A percentile compares a stretch with the other conserved stretches of the same genome.
These are phyloP conservation scores for Nemania serpens DNA, from an alignment of 2,329 filamentous ascomycete genomes.

Conservation along the genomic window DNA sequence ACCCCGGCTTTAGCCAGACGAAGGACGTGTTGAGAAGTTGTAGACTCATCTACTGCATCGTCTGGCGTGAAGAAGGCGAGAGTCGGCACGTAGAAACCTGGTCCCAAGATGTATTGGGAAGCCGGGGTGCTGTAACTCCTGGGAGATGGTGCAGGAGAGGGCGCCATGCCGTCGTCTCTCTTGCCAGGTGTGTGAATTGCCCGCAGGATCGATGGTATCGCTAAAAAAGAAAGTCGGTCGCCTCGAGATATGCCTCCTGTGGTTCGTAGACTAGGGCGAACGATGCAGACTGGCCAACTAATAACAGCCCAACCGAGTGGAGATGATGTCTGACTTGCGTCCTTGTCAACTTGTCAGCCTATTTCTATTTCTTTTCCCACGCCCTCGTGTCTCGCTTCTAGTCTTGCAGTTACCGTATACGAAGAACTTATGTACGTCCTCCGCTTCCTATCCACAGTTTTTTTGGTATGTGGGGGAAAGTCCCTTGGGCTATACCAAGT, in stretches of 20 bases:
- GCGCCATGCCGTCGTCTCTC: too few species aligned
- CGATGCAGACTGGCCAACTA: not conserved
- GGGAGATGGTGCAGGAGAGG: too few species aligned
- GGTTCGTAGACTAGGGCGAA: too few species aligned
- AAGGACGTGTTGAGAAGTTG: conserved; percentile 51
- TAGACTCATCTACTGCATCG: conserved; percentile 55
- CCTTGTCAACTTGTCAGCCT: not conserved
- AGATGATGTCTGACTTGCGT: not conserved
- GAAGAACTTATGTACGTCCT: too few species aligned
- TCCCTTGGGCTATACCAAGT: too few species aligned
- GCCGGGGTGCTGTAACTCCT: too few species aligned
- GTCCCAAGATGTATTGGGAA: conserved; percentile 30
- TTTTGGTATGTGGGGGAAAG: too few species aligned
- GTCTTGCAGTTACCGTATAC: too few species aligned
- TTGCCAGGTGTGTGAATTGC: not conserved
- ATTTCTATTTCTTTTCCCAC: not conserved
- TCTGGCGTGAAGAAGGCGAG: conserved; percentile 57
- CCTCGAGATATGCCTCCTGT: too few species aligned
- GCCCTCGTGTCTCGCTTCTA: not conserved
- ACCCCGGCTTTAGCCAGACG: conserved; percentile 32
- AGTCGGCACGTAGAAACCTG: conserved; percentile 58
- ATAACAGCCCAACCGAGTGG: not conserved
- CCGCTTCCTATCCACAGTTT: too few species aligned
- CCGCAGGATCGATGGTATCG: not conserved
- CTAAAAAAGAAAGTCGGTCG: too few species aligned